Evolutionary conservation across 73 alveolate genomes (phyloP), one percentile per base, ranked within the genome.

Genomic region (Paramecium pentaurelia): DNA sequence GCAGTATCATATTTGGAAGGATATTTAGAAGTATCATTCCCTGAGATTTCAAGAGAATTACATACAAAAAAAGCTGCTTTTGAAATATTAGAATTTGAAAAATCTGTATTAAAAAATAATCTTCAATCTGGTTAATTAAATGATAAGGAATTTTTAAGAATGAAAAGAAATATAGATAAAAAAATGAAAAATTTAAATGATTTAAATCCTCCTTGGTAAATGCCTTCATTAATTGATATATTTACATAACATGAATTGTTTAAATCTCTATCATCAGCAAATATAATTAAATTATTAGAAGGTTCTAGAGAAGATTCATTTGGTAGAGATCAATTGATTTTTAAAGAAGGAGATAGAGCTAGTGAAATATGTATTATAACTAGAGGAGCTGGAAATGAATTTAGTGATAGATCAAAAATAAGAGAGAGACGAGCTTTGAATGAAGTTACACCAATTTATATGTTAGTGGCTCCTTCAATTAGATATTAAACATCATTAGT

Each of bases 321-420:
- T 87, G 93, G 86, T 11, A 87, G 73, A 44, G 93, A 87, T 68
- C 30, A 64, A 59, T 60, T 64, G 20, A 64, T 87, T 34, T 64
- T 36, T 30, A 87, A 64, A 6, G 93, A 87, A 87, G 93, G 93
- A 36, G 89, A 87, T 16, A 59, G 86, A 20, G 93, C 77, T 14
- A 60, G 30, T 42, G 54, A 60, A 34, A 64, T 87, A 27, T 36
- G 54, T 32, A 77, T 87, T 10, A 87, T 87, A 34, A 87, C 87
- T 6, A 87, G 93, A 87, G 93, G 93, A 42, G 86, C 88, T 68
- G 93, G 88, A 16, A 60, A 45, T 60, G 93, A 87, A 70, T 86
- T 34, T 36, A 86, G 73, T 58, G 60, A 59, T 37, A 20, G 60
- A 42, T 11, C 45, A 34, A 87, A 77, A 64, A 28, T 64, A 32